phyloP scores from a whole-genome alignment of 129 eudicot species.

The Heracleum sosnowskyi region DNA sequence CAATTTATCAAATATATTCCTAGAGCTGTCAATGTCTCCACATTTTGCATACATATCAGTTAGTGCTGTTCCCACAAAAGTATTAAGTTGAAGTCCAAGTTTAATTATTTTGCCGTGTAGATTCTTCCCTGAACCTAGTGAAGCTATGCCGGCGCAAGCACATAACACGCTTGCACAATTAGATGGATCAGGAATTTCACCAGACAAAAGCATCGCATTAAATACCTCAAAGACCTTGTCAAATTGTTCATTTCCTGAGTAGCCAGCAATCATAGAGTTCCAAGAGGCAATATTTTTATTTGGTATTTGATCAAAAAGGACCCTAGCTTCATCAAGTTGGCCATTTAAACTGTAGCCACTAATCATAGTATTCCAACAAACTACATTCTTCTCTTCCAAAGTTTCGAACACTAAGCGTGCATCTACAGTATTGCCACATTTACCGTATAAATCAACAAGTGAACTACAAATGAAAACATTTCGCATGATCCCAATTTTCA shows the following conservation, averaged over 20 bases:
- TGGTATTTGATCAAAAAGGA: conserved; percentile 44
- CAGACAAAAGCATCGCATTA: conserved; percentile 39
- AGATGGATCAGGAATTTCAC: conserved; percentile 38
- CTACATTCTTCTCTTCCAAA: conserved; percentile 42
- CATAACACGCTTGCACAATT: conserved; percentile 48
- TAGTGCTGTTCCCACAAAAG: conserved; percentile 54
- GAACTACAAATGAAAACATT: conserved; percentile 48
- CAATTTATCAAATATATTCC: conserved; percentile 32
- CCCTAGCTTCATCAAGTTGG: conserved; percentile 45
- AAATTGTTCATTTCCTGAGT: conserved; percentile 33
- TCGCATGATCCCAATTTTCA: conserved; percentile 37
- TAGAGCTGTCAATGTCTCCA: conserved; percentile 50
- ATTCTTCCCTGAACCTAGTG: conserved; percentile 46
- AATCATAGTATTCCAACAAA: conserved; percentile 65
- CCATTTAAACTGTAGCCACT: conserved; percentile 49
- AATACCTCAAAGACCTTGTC: conserved; percentile 42
- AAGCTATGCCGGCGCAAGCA: conserved; percentile 50
- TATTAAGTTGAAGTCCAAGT: conserved; percentile 37
- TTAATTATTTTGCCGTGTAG: conserved; percentile 48
- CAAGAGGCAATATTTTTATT: conserved; percentile 46
- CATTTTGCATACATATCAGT: conserved; percentile 66
- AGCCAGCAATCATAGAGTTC: conserved; percentile 60
- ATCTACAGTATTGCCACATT: conserved; percentile 37
- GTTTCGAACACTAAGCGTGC: conserved; percentile 44
- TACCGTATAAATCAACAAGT: conserved; percentile 46